A percentile compares a stretch with the other conserved stretches of the same genome.
phyloP scores from a whole-genome alignment of 2,329 filamentous ascomycete genomes.

The Juglanconis sp. region DNA sequence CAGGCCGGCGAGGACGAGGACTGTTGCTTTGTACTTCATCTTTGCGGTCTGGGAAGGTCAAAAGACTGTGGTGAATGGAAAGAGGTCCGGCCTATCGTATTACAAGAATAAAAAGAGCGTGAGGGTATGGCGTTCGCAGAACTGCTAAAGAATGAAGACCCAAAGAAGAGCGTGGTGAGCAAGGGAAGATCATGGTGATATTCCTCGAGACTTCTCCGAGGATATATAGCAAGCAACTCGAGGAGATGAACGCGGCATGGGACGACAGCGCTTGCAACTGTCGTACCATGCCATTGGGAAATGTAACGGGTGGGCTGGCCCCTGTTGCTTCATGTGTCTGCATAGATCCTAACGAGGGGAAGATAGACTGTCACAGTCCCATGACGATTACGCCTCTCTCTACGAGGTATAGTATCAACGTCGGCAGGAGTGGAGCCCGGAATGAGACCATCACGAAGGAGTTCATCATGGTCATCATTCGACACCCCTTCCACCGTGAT shows the following conservation, averaged over 20 bases:
- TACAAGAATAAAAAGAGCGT: constrained; percentile 10
- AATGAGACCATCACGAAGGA: constrained; percentile 20
- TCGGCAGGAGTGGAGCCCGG: constrained; percentile 16
- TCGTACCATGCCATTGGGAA: not conserved
- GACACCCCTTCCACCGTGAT: not conserved
- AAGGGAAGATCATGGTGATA: not conserved
- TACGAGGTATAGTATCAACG: constrained; percentile 17
- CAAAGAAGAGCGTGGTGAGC: constrained; percentile 8
- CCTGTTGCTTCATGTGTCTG: constrained; percentile 6
- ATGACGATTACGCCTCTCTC: constrained; percentile 5
- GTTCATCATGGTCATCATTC: not conserved
- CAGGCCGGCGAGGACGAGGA: constrained; percentile 28
- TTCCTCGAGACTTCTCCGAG: not conserved
- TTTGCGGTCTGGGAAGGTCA: constrained; percentile 3
- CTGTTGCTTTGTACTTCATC: constrained; percentile 31
- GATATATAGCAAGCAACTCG: constrained; percentile 8
- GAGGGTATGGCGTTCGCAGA: constrained; percentile 14
- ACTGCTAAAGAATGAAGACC: constrained; percentile 12
- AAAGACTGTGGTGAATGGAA: not conserved
- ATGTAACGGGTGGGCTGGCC: not conserved
- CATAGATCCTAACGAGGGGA: not conserved
- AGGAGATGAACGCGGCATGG: not conserved
- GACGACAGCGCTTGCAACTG: not conserved
- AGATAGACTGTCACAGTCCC: not conserved
- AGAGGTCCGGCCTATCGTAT: constrained; percentile 14